phyloP scores from a whole-genome alignment of 257 asterid genomes.

The Ballota nigra region DNA sequence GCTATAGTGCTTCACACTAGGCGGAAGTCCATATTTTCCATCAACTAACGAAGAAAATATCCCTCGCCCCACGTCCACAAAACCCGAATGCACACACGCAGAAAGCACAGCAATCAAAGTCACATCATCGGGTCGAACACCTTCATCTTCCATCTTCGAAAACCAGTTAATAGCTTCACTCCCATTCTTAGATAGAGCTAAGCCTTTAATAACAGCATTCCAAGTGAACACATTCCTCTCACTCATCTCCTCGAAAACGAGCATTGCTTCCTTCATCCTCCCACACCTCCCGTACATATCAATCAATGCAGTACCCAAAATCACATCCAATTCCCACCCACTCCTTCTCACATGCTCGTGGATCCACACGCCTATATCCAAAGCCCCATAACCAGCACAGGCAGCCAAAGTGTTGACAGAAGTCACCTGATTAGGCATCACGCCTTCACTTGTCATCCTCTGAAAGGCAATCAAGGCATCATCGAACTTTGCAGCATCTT shows the following conservation, averaged over 20 bases:
- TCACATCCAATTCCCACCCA: conserved; percentile 64
- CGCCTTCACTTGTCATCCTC: conserved; percentile 50
- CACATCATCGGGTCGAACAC: conserved; percentile 51
- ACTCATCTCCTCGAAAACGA: conserved; percentile 46
- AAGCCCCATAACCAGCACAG: conserved; percentile 54
- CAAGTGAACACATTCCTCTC: conserved; percentile 58
- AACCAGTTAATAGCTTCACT: conserved; percentile 60
- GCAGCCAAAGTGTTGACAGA: conserved; percentile 68
- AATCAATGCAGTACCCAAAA: conserved; percentile 70
- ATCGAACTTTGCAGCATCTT: conserved; percentile 40
- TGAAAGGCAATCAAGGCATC: conserved; percentile 56
- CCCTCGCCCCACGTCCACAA: conserved; percentile 38
- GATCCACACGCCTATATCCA: conserved; percentile 57
- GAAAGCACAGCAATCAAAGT: conserved; percentile 54
- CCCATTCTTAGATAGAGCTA: conserved; percentile 59
- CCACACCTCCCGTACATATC: conserved; percentile 75
- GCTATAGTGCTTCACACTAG: conserved; percentile 56
- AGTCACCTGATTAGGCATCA: conserved; percentile 68
- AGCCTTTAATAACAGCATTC: conserved; percentile 66
- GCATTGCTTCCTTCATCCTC: conserved; percentile 38
- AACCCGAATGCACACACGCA: conserved; percentile 63
- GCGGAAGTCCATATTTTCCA: conserved; percentile 50
- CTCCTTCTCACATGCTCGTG: conserved; percentile 44
- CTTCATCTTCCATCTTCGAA: conserved; percentile 48
- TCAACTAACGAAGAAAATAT: conserved; percentile 46